Base-by-base conservation (phyloP, 1,284 basidiomycete genomes). In the Chalciporus sp. region DNA sequence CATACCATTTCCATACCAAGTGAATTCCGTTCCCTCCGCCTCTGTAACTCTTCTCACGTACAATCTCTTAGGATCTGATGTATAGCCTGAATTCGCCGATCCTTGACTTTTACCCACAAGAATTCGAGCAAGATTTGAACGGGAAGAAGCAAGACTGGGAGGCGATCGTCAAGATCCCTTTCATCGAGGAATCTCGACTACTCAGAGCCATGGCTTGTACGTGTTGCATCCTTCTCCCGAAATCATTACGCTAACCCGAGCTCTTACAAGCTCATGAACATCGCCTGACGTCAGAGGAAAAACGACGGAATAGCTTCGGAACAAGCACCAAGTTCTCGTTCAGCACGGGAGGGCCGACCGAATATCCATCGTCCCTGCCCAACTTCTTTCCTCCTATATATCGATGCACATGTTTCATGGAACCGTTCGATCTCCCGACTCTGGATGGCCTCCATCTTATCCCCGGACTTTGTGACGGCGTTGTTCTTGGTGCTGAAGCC, bases 121-220 rank as follows among this genome's bases (percentile, higher is more conserved):
- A 93, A 50, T 99, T 98, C 62, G 94, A 94, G 61, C 86, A 85
- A 60, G 97, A 99, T 74, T 75, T 98, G 67, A 99, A 99, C 66
- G 97, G 97, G 47, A 99, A 99, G 81, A 99, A 96, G 71, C 87
- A 90, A 64, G 95, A 98, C 33, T 99, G 97, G 97, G 97, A 99
- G 71, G 96, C 96, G 0, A 85, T 99, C 55, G 94, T 99, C 56
- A 98, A 99, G 76, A 98, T 99, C 62, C 97, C 97, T 0, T 99
- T 99, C 73, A 99, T 99, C 59, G 88, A 98, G 47, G 87, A 97
- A 72, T 67, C 78, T 16, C 80, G 93, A 47, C 73, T 99, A 16
- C 74, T 98, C 28, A 78, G 79, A 20, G 91, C 94, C 1, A 96
- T 98, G 95, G 72, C 75, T 37, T 72, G 92, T 92, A 62, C 29